A percentile compares a stretch with the other conserved stretches of the same genome.
Evolutionary conservation across 495 filamentous ascomycete species (phyloP).

Genomic region (Neurospora discreta): DNA sequence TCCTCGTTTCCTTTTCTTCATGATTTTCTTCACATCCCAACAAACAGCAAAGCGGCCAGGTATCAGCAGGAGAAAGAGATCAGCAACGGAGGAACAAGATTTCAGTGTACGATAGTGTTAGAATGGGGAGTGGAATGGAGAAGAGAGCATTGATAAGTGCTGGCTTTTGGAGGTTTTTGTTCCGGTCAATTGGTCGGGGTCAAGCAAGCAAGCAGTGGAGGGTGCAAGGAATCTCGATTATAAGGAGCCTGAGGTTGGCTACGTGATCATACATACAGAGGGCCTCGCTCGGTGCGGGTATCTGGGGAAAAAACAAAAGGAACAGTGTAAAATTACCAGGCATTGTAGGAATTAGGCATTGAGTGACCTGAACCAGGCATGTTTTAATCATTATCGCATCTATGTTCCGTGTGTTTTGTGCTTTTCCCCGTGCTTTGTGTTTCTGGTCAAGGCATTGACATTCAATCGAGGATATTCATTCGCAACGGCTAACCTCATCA

Average conservation of each 20-base stretch:
- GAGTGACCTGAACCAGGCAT: too few relatives aligned
- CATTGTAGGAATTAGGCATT: not conserved
- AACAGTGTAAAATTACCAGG: not conserved
- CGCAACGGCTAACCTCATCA: not conserved
- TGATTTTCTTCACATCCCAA: not conserved
- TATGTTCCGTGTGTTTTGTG: too few relatives aligned
- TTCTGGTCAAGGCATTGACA: not conserved
- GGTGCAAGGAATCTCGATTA: not conserved
- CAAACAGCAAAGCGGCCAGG: not conserved
- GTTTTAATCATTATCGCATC: too few relatives aligned
- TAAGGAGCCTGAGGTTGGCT: not conserved
- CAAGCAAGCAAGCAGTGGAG: not conserved
- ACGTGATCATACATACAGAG: not conserved
- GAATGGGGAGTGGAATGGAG: not conserved
- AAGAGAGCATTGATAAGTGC: too few relatives aligned
- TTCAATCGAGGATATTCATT: not conserved
- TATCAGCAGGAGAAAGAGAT: not conserved
- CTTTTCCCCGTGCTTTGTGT: too few relatives aligned
- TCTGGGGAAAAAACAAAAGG: not conserved
- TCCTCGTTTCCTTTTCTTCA: not conserved
- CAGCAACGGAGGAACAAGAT: not conserved
- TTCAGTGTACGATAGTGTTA: not conserved
- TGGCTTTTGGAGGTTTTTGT: not conserved
- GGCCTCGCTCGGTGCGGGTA: not conserved
- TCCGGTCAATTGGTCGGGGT: not conserved